These are phyloP conservation scores for Auriculariales sp. DNA, from an alignment of 768 basidiomycete species.

Conservation along the genomic window DNA sequence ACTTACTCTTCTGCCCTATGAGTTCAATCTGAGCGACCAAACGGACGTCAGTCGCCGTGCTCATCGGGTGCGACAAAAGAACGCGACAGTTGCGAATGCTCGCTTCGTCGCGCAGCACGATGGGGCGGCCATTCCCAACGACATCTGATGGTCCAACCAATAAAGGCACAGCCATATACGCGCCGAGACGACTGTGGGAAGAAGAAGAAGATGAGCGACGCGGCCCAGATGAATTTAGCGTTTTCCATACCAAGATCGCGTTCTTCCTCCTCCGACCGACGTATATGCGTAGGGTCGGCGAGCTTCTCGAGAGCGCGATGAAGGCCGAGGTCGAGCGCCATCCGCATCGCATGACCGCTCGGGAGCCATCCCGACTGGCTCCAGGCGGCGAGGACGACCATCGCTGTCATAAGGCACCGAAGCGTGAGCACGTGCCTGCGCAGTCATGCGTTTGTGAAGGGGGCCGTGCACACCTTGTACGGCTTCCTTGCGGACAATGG, in stretches of 20 bases:
- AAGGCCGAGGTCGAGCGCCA: constrained; percentile 87
- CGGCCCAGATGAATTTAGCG: neutral
- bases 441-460: constrained; percentile 7
- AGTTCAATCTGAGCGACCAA: constrained; percentile 80
- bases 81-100: constrained; percentile 76
- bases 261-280: constrained; percentile 63
- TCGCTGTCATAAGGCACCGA: constrained; percentile 33
- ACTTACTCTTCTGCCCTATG: constrained; percentile 78
- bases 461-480: constrained; percentile 52
- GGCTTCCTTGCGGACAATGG: constrained; percentile 87
- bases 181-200: constrained; percentile 61
- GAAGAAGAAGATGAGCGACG: constrained; percentile 1
- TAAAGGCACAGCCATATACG: constrained; percentile 91
- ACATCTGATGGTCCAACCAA: constrained; percentile 97
- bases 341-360: constrained; percentile 89
- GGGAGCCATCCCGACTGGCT: constrained; percentile 91
- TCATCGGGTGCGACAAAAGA: constrained; percentile 73
- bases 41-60: constrained; percentile 78
- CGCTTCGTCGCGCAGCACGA: constrained; percentile 78
- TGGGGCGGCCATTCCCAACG: constrained; percentile 79
- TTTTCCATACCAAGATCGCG: constrained; percentile 54
- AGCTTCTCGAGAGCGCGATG: constrained; percentile 88
- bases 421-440: neutral
- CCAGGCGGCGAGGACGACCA: constrained; percentile 87
- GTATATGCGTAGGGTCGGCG: constrained; percentile 31